Evolutionary conservation across 331 rosid species (phyloP), one percentile per base, ranked within the genome.

Genomic region (Stylosanthes scabra): DNA sequence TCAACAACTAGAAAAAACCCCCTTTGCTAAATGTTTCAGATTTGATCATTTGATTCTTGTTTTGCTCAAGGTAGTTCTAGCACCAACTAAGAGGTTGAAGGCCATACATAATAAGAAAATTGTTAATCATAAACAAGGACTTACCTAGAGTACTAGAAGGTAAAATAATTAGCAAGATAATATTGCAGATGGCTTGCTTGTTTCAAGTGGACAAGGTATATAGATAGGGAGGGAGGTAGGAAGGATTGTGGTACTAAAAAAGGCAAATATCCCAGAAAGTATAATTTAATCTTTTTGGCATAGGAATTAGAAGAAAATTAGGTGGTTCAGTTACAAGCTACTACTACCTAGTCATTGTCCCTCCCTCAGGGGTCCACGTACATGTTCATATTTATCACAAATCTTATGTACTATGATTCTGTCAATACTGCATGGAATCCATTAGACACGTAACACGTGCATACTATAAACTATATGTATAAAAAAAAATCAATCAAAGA

Each of bases 331-430:
- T 72, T 83, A 69, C 80, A 74, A 62, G 66, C 54, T 15, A 11
- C 63, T 50, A 12, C 63, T 50, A 12, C 52, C 5, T 41, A 58
- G 78, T 72, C 74, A 65, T 6, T 66, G 49, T 65, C n/a, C 11
- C 25, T 39, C 25, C 58, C 62, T 34, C 7, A 34, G 83, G 83
- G 88, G 49, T 80, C 92, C 89, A 81, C 84, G 74, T 80, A 81
- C 84, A 76, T 80, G 62, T 14, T 65, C 63, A 52, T 6, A 37
- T 64, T 71, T 67, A 70, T 29, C 7, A 42, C 2, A 8, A 56
- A 14, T 9, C 57, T 54, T 40, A 16, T 5, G 10, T 14, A 56
- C 74, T 14, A 14, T 52, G 28, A 52, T 14, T 40, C 74, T 14
- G 7, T 52, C 10, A 52, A 52, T 15, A 52, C 28, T n/a, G 14